Evolutionary conservation across 2,329 filamentous ascomycete genomes (phyloP), one percentile per base, ranked within the genome.

Genomic region (Ophiocordyceps sinensis): DNA sequence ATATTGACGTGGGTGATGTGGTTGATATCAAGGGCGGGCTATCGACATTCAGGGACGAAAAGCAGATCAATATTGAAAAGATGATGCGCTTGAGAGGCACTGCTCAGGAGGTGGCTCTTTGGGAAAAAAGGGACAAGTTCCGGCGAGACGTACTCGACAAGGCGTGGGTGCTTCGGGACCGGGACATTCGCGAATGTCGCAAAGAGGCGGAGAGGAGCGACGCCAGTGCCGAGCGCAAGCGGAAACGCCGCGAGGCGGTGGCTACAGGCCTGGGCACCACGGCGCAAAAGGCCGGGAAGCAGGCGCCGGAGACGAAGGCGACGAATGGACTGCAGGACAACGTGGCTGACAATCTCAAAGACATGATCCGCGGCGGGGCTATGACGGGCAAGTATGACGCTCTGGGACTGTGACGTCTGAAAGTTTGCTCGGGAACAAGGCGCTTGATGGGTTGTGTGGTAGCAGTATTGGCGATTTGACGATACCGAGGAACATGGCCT

Each of bases 1-100:
- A 59, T 28, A 51, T 75, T 31, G 65, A 71, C 42, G 62, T 77
- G 5, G 76, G 77, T 17, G 59, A 59, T 23, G 62, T 79, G 3
- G 60, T 79, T 13, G 73, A 79, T 41, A 55, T 79, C 43, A 76
- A 75, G 46, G 77, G 76, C 7, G 58, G 60, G 2, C 49, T 79
- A 14, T 60, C 53, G 5, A 53, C 58, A 0, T 79, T 67, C 45
- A 63, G 70, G 41, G 61, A 64, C 2, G 56, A 65, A 43, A 67
- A 57, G 48, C 73, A 77, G 51, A 60, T 80, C 46, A 66, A 65
- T 36, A 62, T 76, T 19, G 62, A 70, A 37, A 74, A 70, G 49
- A 57, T 75, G 42, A 51, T 54, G n/a, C 47, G 62, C 0, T 42
- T 81, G 4, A 54, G 52, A 21, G 65, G 67, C 36, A 81, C 76